These are phyloP conservation scores for Aspergillus novofumigatus DNA, from an alignment of 2,329 filamentous ascomycete species.

Conservation along the genomic window DNA sequence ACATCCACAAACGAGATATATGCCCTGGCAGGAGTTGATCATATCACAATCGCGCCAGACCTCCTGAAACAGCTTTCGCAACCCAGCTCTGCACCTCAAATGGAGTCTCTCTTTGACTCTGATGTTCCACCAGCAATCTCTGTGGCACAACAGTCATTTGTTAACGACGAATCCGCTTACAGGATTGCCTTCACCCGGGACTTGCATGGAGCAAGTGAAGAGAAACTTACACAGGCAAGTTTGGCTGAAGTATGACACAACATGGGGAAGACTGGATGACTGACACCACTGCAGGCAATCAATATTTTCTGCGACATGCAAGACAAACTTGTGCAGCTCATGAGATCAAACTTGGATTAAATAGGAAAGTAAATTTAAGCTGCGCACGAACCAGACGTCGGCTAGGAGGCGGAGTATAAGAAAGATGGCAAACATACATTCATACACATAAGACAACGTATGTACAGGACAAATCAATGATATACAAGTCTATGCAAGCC, in stretches of 20 bases:
- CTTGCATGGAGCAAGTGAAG: constrained; percentile 37
- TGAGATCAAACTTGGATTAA: constrained; percentile 6
- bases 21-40: constrained; percentile 53
- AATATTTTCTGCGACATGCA: constrained; percentile 58
- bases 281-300: constrained; percentile 39
- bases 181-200: constrained; percentile 50
- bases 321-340: constrained; percentile 44
- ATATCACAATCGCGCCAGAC: constrained; percentile 56
- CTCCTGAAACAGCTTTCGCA: constrained; percentile 48
- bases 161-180: constrained; percentile 46
- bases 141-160: constrained; percentile 19
- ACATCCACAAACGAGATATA: constrained; percentile 57
- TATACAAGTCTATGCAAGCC: not conserved
- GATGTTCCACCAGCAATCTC: constrained; percentile 9
- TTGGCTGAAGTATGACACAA: not conserved
- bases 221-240: constrained; percentile 46
- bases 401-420: not conserved
- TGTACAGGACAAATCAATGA: not conserved
- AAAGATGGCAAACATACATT: not conserved
- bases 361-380: not conserved
- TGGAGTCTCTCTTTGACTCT: constrained; percentile 27
- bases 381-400: not conserved
- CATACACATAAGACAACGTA: not conserved
- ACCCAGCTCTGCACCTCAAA: constrained; percentile 33
- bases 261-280: not conserved